Conservation (phyloP, 306 rosid genomes). For the Gillenia trifoliata region DNA sequence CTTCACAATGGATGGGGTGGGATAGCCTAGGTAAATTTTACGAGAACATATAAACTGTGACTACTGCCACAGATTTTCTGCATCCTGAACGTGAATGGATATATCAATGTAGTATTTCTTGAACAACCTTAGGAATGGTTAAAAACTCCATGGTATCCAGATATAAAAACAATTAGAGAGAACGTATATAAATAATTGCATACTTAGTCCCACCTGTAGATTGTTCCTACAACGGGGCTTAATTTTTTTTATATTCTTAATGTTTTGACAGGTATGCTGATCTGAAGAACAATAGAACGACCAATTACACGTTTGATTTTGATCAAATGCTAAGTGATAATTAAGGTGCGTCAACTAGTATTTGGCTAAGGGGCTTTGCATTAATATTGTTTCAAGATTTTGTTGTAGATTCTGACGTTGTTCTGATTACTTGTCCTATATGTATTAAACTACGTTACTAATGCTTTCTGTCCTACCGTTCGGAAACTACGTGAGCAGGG, state of each 20-base stretch:
- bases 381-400: background rate
- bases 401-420: background rate
- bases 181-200: background rate
- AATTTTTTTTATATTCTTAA: background rate
- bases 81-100: background rate
- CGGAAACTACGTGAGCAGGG: conserved; percentile 56
- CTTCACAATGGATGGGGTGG: background rate
- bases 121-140: background rate
- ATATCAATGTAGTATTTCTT: background rate
- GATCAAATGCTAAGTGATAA: conserved; percentile 97
- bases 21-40: background rate
- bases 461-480: conserved; percentile 1
- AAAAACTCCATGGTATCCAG: background rate
- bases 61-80: background rate
- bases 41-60: background rate
- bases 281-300: conserved; percentile 80
- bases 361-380: background rate
- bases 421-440: background rate
- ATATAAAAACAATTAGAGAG: background rate
- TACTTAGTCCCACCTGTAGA: background rate
- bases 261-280: conserved; percentile 85
- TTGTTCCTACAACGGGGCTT: background rate
- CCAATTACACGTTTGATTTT: conserved; percentile 86
- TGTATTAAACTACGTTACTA: background rate
- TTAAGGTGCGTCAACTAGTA: conserved; percentile 42